Base-by-base conservation (phyloP, 1,284 basidiomycete genomes). In the Ustilago cynodontis region DNA sequence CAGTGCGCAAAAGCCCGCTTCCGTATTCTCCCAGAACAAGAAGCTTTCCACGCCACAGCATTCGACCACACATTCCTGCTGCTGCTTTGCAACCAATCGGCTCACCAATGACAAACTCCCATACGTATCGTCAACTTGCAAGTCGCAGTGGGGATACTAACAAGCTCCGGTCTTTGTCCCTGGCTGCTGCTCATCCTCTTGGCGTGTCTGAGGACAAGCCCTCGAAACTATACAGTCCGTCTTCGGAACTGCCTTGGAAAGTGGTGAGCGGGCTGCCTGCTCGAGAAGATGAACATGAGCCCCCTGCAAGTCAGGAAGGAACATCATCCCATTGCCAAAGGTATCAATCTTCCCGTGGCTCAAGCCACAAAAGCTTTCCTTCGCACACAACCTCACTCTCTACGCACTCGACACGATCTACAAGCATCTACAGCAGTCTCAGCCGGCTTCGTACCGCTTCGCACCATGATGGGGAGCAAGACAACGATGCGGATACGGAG, bases 101-200 rank as follows among this genome's bases (percentile, higher is more conserved):
- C 1, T 68, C 59, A n/a, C 37, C 45, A 4, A 59, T 50, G 33
- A 39, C 57, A 14, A 22, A 39, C 24, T 55, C 64, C 14, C 11
- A 28, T 6, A 49, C 51, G 43, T 6, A 29, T 22, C 41, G 20
- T 9, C 7, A n/a, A 43, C 20, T 31, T 14, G 58, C 20, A 37
- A 18, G 8, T 14, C 2, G 39, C 5, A 43, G 26, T 13, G 11
- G 10, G 14, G 57, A 62, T 6, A 31, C 39, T 13, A 58, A 57
- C 41, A 62, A 65, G 35, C 49, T 71, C 29, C 54, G 63, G 7
- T 37, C 62, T 2, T 51, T 71, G 8, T 62, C 69, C n/a, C 63
- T 71, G 1, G 69, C 63, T 26, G 51, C 59, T 8, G 33, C 31
- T 3, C 45, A 71, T 55, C 63, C 63, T 9, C 55, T 71, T 1